phyloP scores from a whole-genome alignment of 2,329 filamentous ascomycete species.

The Cercospora zeae-maydis region DNA sequence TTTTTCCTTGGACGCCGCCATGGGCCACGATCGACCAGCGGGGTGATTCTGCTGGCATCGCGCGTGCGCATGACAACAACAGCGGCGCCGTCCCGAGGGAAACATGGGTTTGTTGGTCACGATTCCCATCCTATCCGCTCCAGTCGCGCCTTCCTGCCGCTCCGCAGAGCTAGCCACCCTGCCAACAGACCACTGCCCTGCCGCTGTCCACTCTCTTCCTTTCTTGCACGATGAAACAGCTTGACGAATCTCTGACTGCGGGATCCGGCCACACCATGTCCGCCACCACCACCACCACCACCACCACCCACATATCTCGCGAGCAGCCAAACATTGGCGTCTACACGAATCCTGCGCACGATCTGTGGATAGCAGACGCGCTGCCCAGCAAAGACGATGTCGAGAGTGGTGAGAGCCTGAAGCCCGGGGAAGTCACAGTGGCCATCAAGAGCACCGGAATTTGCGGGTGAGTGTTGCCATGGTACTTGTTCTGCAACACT shows the following conservation, averaged over 20 bases:
- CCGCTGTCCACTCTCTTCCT: not conserved
- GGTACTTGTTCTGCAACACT: not conserved
- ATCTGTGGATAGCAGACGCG: slow-evolving; percentile 81
- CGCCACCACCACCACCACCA: slow-evolving; percentile 15
- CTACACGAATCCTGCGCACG: slow-evolving; percentile 89
- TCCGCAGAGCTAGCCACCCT: slow-evolving; percentile 13
- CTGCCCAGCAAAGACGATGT: slow-evolving; percentile 73
- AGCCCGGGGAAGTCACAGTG: slow-evolving; percentile 79
- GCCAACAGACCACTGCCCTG: slow-evolving; percentile 9
- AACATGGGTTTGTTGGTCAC: slow-evolving; percentile 7
- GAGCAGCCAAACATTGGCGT: slow-evolving; percentile 89
- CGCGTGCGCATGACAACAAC: slow-evolving; percentile 6
- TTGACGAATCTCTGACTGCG: slow-evolving; percentile 9
- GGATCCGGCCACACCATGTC: slow-evolving; percentile 18
- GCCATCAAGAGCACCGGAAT: slow-evolving; percentile 93
- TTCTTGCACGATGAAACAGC: slow-evolving; percentile 14
- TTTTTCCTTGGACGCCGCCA: slow-evolving; percentile 6
- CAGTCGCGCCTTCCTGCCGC: slow-evolving; percentile 6
- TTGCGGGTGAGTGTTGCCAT: slow-evolving; percentile 67
- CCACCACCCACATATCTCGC: slow-evolving; percentile 39
- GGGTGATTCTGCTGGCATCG: slow-evolving; percentile 8
- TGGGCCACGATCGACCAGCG: not conserved
- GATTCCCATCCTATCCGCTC: not conserved
- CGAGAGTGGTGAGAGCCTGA: slow-evolving; percentile 63
- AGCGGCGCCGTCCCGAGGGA: not conserved